These are phyloP conservation scores for Fusarium equiseti DNA, from an alignment of 2,329 filamentous ascomycete species.

Conservation along the genomic window DNA sequence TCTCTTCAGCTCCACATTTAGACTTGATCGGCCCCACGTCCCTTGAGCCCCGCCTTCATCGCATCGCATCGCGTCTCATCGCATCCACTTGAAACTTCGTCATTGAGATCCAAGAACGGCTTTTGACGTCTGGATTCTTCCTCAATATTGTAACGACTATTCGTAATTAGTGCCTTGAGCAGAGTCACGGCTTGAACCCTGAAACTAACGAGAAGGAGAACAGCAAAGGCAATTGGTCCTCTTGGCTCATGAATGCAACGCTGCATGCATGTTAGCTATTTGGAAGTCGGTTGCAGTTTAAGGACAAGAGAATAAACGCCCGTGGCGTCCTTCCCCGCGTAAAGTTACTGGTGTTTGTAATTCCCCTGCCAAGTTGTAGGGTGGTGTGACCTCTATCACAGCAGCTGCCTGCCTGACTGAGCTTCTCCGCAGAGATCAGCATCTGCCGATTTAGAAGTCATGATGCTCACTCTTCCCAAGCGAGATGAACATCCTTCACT, in stretches of 20 bases:
- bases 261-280: slow-evolving; percentile 21
- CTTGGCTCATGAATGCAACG: slow-evolving; percentile 1
- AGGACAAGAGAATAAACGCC: slow-evolving; percentile 16
- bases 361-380: slow-evolving; percentile 39
- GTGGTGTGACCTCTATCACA: slow-evolving; percentile 37
- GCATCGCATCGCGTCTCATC: background rate
- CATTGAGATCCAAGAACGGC: slow-evolving; percentile 30
- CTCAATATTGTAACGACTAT: background rate
- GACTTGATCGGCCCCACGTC: slow-evolving; percentile 36
- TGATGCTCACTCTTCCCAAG: slow-evolving; percentile 36
- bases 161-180: background rate
- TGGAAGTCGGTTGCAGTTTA: slow-evolving; percentile 10
- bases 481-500: slow-evolving; percentile 5
- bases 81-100: slow-evolving; percentile 35
- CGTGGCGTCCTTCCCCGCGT: slow-evolving; percentile 33
- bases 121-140: slow-evolving; percentile 24
- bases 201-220: background rate
- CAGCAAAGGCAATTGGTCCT: slow-evolving; percentile 3
- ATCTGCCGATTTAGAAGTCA: slow-evolving; percentile 17
- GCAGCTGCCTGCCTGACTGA: slow-evolving; percentile 7
- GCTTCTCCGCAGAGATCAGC: slow-evolving; percentile 36
- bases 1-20: slow-evolving; percentile 15
- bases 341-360: slow-evolving; percentile 32
- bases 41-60: slow-evolving; percentile 33
- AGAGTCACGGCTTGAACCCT: background rate